Percentiles rank a stretch among this genome's conserved stretches.
These are phyloP conservation scores for Colletotrichum spaethianum DNA, from an alignment of 2,329 filamentous ascomycete species.

Conservation along the genomic window DNA sequence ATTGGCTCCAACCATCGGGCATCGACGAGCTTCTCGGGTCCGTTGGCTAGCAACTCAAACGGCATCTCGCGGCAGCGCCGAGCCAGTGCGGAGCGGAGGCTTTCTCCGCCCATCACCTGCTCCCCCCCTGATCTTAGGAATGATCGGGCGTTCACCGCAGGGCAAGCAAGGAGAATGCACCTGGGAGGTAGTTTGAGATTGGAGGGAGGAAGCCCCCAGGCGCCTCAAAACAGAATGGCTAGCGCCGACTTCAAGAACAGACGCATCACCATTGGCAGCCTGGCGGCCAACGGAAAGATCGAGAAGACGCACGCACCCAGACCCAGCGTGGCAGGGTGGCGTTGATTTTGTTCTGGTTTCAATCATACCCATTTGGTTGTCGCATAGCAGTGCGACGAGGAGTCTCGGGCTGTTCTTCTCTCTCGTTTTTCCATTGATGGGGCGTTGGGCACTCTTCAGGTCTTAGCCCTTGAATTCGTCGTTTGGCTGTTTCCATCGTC, in stretches of 20 bases:
- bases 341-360: conserved; percentile 51
- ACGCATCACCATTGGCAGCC: conserved; percentile 42
- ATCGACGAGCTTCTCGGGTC: conserved; percentile 56
- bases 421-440: not conserved
- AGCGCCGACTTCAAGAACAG: conserved; percentile 40
- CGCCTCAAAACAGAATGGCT: conserved; percentile 35
- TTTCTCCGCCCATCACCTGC: conserved; percentile 68
- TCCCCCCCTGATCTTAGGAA: conserved; percentile 59
- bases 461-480: conserved; percentile 6
- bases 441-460: conserved; percentile 31
- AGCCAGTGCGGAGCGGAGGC: conserved; percentile 64
- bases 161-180: conserved; percentile 72
- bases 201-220: conserved; percentile 45
- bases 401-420: conserved; percentile 6
- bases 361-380: conserved; percentile 35
- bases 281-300: conserved; percentile 37
- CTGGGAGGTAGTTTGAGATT: conserved; percentile 58
- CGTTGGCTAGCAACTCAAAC: conserved; percentile 65
- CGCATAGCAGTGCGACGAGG: not conserved
- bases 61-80: conserved; percentile 69
- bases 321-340: conserved; percentile 52
- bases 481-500: conserved; percentile 26
- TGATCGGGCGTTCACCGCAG: conserved; percentile 63
- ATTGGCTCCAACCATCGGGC: conserved; percentile 29
- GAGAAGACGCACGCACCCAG: conserved; percentile 36